Evolutionary conservation across 345 rosid species (phyloP), one percentile per base, ranked within the genome.

Genomic region (Acer saccharum): DNA sequence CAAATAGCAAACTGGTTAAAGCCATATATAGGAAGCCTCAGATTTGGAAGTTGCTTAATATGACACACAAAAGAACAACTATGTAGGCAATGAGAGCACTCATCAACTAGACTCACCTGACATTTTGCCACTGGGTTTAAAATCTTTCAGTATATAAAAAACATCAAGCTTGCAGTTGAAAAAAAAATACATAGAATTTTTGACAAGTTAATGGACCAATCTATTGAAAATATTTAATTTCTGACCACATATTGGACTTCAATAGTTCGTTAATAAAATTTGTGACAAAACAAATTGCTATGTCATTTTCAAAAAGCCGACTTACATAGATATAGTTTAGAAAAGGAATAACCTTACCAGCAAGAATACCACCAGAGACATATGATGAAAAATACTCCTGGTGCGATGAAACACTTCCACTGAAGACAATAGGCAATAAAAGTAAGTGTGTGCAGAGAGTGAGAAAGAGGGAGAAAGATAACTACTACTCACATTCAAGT

Each of bases 341-440:
- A 48, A 65, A 27, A 60, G n/a, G 1, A 66, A 23, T 62, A 61
- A 69, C 78, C 89, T 76, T 88, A 93, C 99, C 98, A 65, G 99
- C 99, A 82, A 95, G 98, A 81, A 95, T 92, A 75, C 98, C 99
- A n/a, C 99, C 99, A 12, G 82, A 83, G 85, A 91, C 86, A 82
- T 63, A 74, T 66, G 96, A 83, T 60, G 94, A 77, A 77, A 86
- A 78, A 70, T 81, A 67, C 78, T 92, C 93, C 25, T 83, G 87
- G 11, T 46, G 65, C 83, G 91, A 72, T n/a, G 97, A 89, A 77
- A 95, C 78, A 84, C 80, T 91, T 78, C 99, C 99, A 84, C 99
- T 95, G 92, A 66, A 87, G 77, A 87, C 72, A 82, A 77, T 11
- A 80, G 10, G 58, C 63, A 73, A 78, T 6, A 35, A 64, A 54